Base-by-base conservation (phyloP, 1,284 basidiomycete genomes). In the Puccinia brachypodii region DNA sequence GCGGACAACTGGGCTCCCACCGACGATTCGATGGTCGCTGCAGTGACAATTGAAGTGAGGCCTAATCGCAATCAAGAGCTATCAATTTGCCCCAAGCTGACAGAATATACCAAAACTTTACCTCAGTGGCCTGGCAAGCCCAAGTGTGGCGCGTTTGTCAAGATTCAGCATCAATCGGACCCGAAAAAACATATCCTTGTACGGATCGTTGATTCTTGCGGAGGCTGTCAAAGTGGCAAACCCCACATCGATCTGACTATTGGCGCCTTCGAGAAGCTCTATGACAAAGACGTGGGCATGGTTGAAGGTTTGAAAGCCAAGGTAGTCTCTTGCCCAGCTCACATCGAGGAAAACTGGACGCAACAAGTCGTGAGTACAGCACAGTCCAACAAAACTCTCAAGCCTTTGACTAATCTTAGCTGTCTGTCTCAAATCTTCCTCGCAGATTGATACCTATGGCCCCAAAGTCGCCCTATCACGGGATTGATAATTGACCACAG, bases 111-210 rank as follows among this genome's bases (percentile, higher is more conserved):
- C 13, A 42, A 11, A 42, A 44, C 44, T 2, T 50, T 13, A 31
- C n/a, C 42, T 28, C 66, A 79, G 76, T 79, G 76, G 76, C n/a
- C 44, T 36, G 66, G 64, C 2, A 71, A 79, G 68, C 76, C 76
- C 13, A 25, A 11, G 71, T 79, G 76, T 56, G 76, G 76, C 8
- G 31, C 64, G 33, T 79, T 79, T 60, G 76, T 79, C 22, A 50
- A 36, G 50, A 72, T 79, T 22, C 47, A 68, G 11, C 47, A 50
- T 22, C 50, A 44, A 13, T 31, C 44, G 7, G 40, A 71, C n/a
- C 50, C 50, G 36, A 69, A 60, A 0, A 60, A 79, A 40, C 28
- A 79, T 42, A 53, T 79, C 60, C 8, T 60, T n/a, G 66, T 79
- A 1, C 40, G 76, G 31, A 79, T 79, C 36, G 64, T 60, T 42